These are phyloP conservation scores for Encephalitozoon intestinalis DNA, from an alignment of 371 early-diverging fungal species.

Conservation along the genomic window DNA sequence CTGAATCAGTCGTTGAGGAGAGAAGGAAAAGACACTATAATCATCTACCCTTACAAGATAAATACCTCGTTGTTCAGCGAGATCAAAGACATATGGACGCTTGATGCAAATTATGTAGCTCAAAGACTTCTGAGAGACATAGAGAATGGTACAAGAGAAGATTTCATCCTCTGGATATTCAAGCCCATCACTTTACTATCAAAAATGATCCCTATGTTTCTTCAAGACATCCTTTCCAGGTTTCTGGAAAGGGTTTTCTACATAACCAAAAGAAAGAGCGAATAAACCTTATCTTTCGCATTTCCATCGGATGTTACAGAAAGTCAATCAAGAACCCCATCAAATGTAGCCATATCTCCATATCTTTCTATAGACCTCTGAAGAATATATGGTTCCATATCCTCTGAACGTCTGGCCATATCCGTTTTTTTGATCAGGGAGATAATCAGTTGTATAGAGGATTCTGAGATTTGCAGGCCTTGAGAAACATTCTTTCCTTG, in stretches of 20 bases:
- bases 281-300: not conserved
- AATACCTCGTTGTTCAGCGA: constrained; percentile 49
- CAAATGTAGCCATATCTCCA: not conserved
- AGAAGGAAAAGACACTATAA: constrained; percentile 43
- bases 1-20: constrained; percentile 46
- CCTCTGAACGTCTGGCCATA: constrained; percentile 50
- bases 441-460: constrained; percentile 38
- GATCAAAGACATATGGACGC: constrained; percentile 32
- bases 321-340: not conserved
- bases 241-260: not conserved
- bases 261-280: not conserved
- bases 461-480: constrained; percentile 12
- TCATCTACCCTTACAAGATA: constrained; percentile 56
- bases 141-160: constrained; percentile 30
- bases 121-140: constrained; percentile 30
- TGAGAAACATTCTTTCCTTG: not conserved
- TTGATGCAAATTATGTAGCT: constrained; percentile 31
- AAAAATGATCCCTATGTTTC: not conserved
- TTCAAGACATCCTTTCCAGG: not conserved
- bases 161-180: constrained; percentile 39
- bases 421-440: constrained; percentile 44
- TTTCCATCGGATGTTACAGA: not conserved
- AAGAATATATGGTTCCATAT: constrained; percentile 12
- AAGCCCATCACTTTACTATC: not conserved
- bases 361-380: not conserved